These are phyloP conservation scores for Oryza longistaminata DNA, from an alignment of 176 grass and related monocot species.

Conservation along the genomic window DNA sequence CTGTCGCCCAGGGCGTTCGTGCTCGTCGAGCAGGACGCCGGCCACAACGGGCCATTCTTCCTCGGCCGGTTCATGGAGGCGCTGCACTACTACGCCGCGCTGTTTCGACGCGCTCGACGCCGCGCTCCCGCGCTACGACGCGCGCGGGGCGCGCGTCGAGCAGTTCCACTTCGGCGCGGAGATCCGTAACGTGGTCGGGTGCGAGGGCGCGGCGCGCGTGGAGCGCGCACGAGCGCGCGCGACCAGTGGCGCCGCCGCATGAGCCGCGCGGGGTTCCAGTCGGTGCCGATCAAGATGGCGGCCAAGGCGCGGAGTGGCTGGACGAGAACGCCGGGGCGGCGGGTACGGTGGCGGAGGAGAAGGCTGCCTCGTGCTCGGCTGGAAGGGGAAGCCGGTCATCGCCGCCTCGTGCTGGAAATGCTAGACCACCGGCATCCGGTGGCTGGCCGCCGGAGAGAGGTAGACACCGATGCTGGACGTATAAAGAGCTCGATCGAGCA, in stretches of 20 bases:
- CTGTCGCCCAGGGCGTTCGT: constrained; percentile 56
- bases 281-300: constrained; percentile 59
- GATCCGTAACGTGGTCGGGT: constrained; percentile 80
- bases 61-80: constrained; percentile 80
- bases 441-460: no score
- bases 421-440: not conserved
- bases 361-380: constrained; percentile 61
- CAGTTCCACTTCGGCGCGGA: constrained; percentile 75
- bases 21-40: constrained; percentile 74
- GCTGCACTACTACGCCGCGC: constrained; percentile 77
- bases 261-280: constrained; percentile 70
- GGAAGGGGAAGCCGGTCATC: constrained; percentile 71
- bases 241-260: constrained; percentile 80
- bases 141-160: constrained; percentile 56
- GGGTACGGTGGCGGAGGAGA: constrained; percentile 75
- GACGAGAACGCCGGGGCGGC: constrained; percentile 40
- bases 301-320: constrained; percentile 59
- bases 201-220: constrained; percentile 75
- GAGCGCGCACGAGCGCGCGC: constrained; percentile 75
- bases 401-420: constrained; percentile 72
- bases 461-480: no score
- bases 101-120: constrained; percentile 78
- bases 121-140: constrained; percentile 62
- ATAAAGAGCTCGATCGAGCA: not conserved
- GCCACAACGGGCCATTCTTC: constrained; percentile 78